Base-by-base conservation (phyloP, 148 eudicot genomes). In the Euryodendron excelsum region DNA sequence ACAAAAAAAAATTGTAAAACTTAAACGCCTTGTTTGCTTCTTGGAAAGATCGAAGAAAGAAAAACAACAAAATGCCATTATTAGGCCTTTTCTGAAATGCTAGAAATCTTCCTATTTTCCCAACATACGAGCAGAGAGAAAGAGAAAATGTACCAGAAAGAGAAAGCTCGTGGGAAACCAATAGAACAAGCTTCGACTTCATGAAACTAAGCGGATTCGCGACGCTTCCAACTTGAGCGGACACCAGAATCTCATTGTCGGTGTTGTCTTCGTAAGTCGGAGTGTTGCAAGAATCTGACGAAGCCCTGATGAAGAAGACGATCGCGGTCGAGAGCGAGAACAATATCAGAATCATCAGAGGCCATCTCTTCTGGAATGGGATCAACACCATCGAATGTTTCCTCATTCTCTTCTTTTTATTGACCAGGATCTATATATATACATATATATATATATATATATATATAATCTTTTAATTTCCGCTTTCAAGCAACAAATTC, bases 81-180 rank as follows among this genome's bases (percentile, higher is more conserved):
- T 21, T 55, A n/a, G n/a, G n/a, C n/a, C n/a, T n/a, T 20, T 55
- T 55, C 52, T 3, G 59, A 60, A 60, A 60, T 60, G 64, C 64
- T 14, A 23, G 33, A 60, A 60, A 28, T 1, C 13, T 25, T 60
- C 45, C 15, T 20, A 69, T 23, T 48, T 30, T 30, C 25, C 59
- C 37, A 15, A 15, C 50, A 48, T 48, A 14, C 41, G 28, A 48
- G 5, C 37, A 28, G 37, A 71, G 14, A 67, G 14, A 30, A 18
- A 7, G 27, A 71, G 14, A n/a, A 41, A 28, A 25, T 9, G 41
- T 82, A 93, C 98, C 98, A 63, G 98, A 91, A 73, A 93, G 96
- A 27, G 98, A 90, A 73, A 93, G 93, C 71, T 93, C 95, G 74
- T 93, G 96, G n/a, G 98, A 93, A 5, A 93, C 98, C 56, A 93